phyloP scores from a whole-genome alignment of 345 rosid genomes.

The Gossypium thurberi region DNA sequence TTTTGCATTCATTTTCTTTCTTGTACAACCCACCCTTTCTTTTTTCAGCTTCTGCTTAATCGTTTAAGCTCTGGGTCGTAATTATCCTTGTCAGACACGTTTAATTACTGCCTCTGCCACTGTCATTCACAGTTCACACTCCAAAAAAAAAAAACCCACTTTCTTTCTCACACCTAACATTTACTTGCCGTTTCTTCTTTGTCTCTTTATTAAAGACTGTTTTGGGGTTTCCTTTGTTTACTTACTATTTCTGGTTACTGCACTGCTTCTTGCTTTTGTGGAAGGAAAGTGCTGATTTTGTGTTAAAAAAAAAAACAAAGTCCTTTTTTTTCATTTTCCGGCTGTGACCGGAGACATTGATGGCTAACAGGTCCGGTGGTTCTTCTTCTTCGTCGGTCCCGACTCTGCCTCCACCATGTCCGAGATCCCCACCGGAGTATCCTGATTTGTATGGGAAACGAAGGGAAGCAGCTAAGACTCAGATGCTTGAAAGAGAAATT shows the following conservation, averaged over 20 bases:
- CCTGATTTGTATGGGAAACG: slow-evolving; percentile 95
- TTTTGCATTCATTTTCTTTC: slow-evolving; percentile 1
- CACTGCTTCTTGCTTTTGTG: not conserved
- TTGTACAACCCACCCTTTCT: slow-evolving; percentile 1
- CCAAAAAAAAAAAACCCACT: not conserved
- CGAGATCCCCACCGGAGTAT: slow-evolving; percentile 84
- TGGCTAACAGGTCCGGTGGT: slow-evolving; percentile 37
- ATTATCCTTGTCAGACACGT: slow-evolving; percentile 52
- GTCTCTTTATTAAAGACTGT: slow-evolving; percentile 9
- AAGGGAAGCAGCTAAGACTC: slow-evolving; percentile 68
- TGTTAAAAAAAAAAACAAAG: not conserved
- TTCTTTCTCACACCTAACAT: slow-evolving; percentile 26
- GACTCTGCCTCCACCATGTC: slow-evolving; percentile 63
- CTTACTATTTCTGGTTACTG: not conserved
- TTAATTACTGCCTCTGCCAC: slow-evolving; percentile 59
- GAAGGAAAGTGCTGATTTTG: not conserved
- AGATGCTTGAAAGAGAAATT: slow-evolving; percentile 86
- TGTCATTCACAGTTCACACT: slow-evolving; percentile 4
- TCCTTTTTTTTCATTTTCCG: not conserved
- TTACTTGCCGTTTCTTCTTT: slow-evolving; percentile 29
- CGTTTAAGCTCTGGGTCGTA: slow-evolving; percentile 25
- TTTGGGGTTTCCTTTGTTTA: slow-evolving; percentile 1
- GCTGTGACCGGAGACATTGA: slow-evolving; percentile 10
- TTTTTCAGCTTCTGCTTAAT: slow-evolving; percentile 22
- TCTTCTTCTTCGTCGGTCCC: slow-evolving; percentile 31